Conservation (phyloP, 306 rosid genomes). For the Acacia acuminata region DNA sequence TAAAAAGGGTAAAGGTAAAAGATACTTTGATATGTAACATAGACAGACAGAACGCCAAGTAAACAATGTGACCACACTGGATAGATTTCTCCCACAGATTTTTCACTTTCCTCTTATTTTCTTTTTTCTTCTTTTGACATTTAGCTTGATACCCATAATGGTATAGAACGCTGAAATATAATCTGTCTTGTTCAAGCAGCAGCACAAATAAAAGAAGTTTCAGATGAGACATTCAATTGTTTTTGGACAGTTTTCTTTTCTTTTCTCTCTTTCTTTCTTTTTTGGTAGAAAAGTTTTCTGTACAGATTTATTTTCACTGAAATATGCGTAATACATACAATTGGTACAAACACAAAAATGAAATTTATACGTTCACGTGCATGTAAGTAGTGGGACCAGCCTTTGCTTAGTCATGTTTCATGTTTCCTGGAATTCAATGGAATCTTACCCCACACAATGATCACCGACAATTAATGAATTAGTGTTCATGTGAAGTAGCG, state of each 20-base stretch:
- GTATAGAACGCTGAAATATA: neutral
- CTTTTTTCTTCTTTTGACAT: neutral
- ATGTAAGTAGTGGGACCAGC: neutral
- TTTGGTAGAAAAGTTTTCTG: neutral
- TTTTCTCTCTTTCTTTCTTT: neutral
- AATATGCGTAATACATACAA: conserved; percentile 20
- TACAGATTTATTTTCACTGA: neutral
- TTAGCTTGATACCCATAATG: neutral
- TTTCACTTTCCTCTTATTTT: neutral
- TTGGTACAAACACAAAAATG: neutral
- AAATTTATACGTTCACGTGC: conserved; percentile 1
- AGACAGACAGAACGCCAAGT: neutral
- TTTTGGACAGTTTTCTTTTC: conserved; percentile 9
- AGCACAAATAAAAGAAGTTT: neutral
- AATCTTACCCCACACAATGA: conserved; percentile 92
- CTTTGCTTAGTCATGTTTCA: conserved; percentile 6
- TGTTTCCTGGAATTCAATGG: conserved; percentile 3
- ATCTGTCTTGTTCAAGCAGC: neutral
- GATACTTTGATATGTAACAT: neutral
- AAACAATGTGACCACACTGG: neutral
- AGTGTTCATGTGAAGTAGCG: conserved; percentile 66
- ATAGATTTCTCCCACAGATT: neutral
- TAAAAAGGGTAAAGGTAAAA: conserved; percentile 11
- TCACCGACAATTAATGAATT: conserved; percentile 84
- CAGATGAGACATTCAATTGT: conserved; percentile 10